Evolutionary conservation across 2,329 filamentous ascomycete species (phyloP), one percentile per base, ranked within the genome.

Genomic region (Aspergillus arachidicola): DNA sequence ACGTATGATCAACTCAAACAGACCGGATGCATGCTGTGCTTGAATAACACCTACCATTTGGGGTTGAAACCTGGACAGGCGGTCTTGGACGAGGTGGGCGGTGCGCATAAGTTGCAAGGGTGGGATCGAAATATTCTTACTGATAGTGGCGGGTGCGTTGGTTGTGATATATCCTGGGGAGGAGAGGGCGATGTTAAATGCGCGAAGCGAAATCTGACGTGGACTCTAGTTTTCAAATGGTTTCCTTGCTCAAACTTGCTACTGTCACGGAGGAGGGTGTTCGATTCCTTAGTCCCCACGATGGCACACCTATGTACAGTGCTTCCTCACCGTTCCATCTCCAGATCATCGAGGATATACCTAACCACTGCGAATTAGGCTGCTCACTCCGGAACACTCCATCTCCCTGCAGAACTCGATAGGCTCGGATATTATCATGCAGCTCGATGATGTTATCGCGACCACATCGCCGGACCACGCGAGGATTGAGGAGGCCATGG

Each of bases 361-460:
- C 32, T 55, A 30, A 55, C n/a, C 5, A 26, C 30, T 3, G n/a
- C 16, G 21, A 55, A 19, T 19, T 58, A 86, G 85, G 85, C 88
- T 99, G 12, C 88, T 99, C 54, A 99, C 95, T 0, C 95, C 95
- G 0, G 96, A 99, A 78, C 94, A 98, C 81, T 98, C 95, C 0
- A 97, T 99, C 71, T 90, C 89, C 12, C 85, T 99, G 4, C 95
- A 99, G 77, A 98, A 99, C 79, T 94, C 91, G 60, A 99, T 99
- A 73, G 95, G 95, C 67, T 96, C 93, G 67, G 95, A 99, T 79
- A 98, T 99, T 71, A 97, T 98, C 69, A 99, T 99, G 96, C 96
- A 99, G 80, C 88, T 99, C 4, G 95, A 99, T 82, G 96, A 99
- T 78, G 96, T 99, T 16, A 91, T 99, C 58, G 94, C 93, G 34